Evolutionary conservation across 257 asterid genomes (phyloP).

Genomic region (Gentiana straminea): DNA sequence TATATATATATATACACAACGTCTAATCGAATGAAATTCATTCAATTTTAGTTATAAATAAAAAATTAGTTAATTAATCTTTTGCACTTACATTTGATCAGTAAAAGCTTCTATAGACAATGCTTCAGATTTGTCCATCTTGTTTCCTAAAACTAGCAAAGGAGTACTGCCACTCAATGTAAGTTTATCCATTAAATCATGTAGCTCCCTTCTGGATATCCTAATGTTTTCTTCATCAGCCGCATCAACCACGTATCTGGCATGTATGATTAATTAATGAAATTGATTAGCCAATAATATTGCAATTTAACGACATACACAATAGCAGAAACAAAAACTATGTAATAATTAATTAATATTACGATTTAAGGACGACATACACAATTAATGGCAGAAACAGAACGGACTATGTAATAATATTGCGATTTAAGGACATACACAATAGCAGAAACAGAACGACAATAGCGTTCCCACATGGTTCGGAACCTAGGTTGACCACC

Average conservation of each 20-base stretch:
- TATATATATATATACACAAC: too few relatives aligned
- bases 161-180: conserved; percentile 78
- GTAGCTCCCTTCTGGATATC: conserved; percentile 74
- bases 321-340: too few relatives aligned
- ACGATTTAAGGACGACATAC: not conserved
- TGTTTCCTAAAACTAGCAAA: conserved; percentile 85
- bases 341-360: too few relatives aligned
- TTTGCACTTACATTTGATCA: conserved; percentile 64
- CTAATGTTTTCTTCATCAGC: conserved; percentile 81
- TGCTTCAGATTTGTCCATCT: conserved; percentile 73
- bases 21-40: not conserved
- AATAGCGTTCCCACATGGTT: conserved; percentile 96
- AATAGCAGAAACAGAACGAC: conserved; percentile 97
- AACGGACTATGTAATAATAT: too few relatives aligned
- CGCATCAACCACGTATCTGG: conserved; percentile 94
- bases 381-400: too few relatives aligned
- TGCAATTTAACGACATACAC: too few relatives aligned
- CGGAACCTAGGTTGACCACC: conserved; percentile 99
- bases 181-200: conserved; percentile 78
- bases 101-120: conserved; percentile 75
- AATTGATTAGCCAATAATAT: not conserved
- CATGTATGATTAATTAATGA: conserved; percentile 5
- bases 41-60: not conserved
- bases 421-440: conserved; percentile 40
- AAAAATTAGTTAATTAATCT: not conserved